phyloP scores from a whole-genome alignment of 2,329 filamentous ascomycete species.

The Penicillium sp. region DNA sequence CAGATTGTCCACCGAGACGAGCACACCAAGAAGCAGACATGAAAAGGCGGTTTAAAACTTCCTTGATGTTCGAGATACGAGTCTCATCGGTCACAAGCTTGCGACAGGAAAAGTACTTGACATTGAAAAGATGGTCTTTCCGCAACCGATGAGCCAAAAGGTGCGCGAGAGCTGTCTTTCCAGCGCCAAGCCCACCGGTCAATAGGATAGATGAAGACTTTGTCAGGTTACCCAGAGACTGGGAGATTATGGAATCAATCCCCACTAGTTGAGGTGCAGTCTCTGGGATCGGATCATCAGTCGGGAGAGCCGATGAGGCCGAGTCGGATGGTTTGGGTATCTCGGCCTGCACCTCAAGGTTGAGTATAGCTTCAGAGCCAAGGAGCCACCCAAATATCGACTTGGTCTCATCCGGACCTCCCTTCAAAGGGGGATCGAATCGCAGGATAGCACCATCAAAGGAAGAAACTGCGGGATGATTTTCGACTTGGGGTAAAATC shows the following conservation, averaged over 20 bases:
- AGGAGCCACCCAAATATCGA: slow-evolving; percentile 65
- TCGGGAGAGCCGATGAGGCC: slow-evolving; percentile 40
- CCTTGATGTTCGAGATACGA: slow-evolving; percentile 85
- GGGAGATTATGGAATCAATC: slow-evolving; percentile 73
- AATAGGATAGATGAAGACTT: slow-evolving; percentile 87
- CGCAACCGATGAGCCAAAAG: slow-evolving; percentile 73
- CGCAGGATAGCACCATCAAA: slow-evolving; percentile 85
- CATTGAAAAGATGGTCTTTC: slow-evolving; percentile 73
- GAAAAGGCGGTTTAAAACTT: slow-evolving; percentile 80
- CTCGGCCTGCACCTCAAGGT: slow-evolving; percentile 74
- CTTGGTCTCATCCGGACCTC: slow-evolving; percentile 32
- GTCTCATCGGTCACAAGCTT: slow-evolving; percentile 90
- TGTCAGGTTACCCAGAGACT: slow-evolving; percentile 73
- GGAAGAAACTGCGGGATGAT: slow-evolving; percentile 54
- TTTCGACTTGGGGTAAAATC: slow-evolving; percentile 65
- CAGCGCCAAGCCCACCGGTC: slow-evolving; percentile 84
- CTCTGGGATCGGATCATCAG: slow-evolving; percentile 58
- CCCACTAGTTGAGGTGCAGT: slow-evolving; percentile 70
- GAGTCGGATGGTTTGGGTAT: slow-evolving; percentile 64
- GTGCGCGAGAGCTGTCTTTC: slow-evolving; percentile 81
- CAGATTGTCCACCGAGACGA: slow-evolving; percentile 74
- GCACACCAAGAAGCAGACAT: slow-evolving; percentile 90
- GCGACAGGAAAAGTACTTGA: slow-evolving; percentile 81
- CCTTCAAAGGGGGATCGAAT: slow-evolving; percentile 63
- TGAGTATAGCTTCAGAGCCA: slow-evolving; percentile 71